Evolutionary conservation across 768 basidiomycete genomes (phyloP).

Genomic region (Termitomyces titanicus): DNA sequence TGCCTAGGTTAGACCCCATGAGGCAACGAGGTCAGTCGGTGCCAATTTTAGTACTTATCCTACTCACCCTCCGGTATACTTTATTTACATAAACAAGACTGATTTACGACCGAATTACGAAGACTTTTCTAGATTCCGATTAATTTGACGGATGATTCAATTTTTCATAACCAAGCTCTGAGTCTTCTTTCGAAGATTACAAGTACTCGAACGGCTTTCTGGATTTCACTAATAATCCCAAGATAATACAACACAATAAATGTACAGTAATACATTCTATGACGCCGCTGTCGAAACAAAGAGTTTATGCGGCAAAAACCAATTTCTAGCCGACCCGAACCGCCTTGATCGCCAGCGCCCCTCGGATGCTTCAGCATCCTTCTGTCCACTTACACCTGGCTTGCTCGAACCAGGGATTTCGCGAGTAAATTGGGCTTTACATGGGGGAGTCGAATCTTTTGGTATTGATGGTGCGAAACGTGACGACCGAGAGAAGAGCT

Average conservation of each 20-base stretch:
- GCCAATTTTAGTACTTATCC: too few relatives aligned
- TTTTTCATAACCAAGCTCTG: too few relatives aligned
- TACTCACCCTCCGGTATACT: too few relatives aligned
- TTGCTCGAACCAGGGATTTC: not conserved
- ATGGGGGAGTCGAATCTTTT: not conserved
- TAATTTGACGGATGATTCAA: too few relatives aligned
- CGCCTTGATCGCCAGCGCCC: conserved; percentile 3
- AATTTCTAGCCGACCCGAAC: conserved; percentile 11
- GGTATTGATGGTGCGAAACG: conserved; percentile 2
- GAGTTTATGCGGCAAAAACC: conserved; percentile 13
- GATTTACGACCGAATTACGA: too few relatives aligned
- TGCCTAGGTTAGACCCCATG: too few relatives aligned
- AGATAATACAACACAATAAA: not conserved
- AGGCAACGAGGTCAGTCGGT: too few relatives aligned
- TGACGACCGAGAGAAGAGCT: conserved; percentile 8
- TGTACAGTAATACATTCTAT: not conserved
- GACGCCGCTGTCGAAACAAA: conserved; percentile 6
- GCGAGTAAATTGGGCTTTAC: not conserved
- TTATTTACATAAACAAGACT: too few relatives aligned
- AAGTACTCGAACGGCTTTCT: too few relatives aligned
- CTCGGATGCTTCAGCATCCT: not conserved
- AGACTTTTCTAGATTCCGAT: too few relatives aligned
- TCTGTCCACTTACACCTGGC: not conserved
- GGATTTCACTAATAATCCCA: not conserved
- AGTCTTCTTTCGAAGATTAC: too few relatives aligned